phyloP scores from a whole-genome alignment of 192 early-diverging fungal genomes.

The Helicostylum pulchrum region DNA sequence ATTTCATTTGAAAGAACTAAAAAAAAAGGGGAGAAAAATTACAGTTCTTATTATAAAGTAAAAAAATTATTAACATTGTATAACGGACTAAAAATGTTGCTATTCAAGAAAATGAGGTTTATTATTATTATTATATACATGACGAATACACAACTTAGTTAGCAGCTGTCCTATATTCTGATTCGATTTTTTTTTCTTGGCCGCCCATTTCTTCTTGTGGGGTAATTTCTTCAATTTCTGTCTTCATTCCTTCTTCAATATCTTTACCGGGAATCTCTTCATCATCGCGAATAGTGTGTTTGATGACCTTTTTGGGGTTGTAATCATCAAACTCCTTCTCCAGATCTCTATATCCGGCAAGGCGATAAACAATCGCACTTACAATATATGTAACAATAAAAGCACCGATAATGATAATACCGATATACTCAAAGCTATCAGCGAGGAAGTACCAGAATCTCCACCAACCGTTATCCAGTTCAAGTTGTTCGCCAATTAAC shows the following conservation, averaged over 20 bases:
- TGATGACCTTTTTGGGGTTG: background rate
- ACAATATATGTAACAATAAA: slow-evolving; percentile 44
- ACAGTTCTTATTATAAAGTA: too few species aligned
- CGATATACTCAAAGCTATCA: slow-evolving; percentile 50
- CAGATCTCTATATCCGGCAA: slow-evolving; percentile 39
- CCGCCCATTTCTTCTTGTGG: too few species aligned
- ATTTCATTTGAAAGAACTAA: too few species aligned
- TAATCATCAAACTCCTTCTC: slow-evolving; percentile 33
- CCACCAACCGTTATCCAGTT: slow-evolving; percentile 41
- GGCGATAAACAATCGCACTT: slow-evolving; percentile 36
- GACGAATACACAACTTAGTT: too few species aligned
- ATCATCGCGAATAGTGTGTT: background rate
- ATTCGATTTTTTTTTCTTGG: too few species aligned
- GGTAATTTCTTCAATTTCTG: background rate
- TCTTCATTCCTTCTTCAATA: background rate
- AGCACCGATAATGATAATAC: slow-evolving; percentile 44
- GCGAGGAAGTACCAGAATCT: slow-evolving; percentile 38
- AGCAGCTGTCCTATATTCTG: too few species aligned
- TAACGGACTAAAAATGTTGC: too few species aligned
- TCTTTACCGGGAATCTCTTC: background rate
- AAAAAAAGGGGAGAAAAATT: too few species aligned
- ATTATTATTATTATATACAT: too few species aligned
- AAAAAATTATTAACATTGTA: too few species aligned
- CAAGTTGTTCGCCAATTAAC: slow-evolving; percentile 44
- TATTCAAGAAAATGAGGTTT: too few species aligned